Conservation (phyloP, 78 protist genomes). For the Dictyostelium discoideum region DNA sequence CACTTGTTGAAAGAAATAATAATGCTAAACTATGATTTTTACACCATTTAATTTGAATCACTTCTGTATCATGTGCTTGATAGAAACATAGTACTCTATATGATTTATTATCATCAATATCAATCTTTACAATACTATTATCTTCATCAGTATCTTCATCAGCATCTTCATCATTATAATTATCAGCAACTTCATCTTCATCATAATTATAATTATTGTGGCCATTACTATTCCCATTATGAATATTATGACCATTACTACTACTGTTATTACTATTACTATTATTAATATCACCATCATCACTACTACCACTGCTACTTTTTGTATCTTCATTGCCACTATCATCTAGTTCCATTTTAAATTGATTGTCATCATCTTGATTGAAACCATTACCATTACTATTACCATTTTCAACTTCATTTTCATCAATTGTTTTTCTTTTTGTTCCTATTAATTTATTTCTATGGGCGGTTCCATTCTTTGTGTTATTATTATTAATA, state of each 20-base stretch:
- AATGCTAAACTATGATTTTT: conserved; percentile 9
- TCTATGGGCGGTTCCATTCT: background rate
- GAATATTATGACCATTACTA: background rate
- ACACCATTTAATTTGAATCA: conserved; percentile 62
- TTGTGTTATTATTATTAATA: background rate
- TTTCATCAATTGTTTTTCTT: background rate
- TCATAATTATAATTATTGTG: background rate
- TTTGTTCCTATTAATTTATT: conserved; percentile 7
- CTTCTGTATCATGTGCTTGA: conserved; percentile 69
- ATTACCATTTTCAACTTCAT: background rate
- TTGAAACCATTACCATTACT: background rate
- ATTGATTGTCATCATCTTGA: background rate
- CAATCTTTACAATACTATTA: background rate
- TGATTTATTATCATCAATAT: background rate
- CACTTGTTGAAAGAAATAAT: conserved; percentile 42
- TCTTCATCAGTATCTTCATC: background rate
- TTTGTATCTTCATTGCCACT: background rate
- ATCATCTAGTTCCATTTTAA: conserved; percentile 5
- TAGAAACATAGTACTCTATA: conserved; percentile 35
- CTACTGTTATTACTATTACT: background rate
- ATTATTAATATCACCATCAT: background rate
- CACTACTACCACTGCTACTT: background rate
- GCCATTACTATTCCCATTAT: background rate
- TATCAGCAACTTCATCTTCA: background rate
- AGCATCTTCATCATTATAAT: background rate